Percentiles rank a stretch among this genome's conserved stretches.
phyloP scores from a whole-genome alignment of 768 basidiomycete species.

The Coprinopsis strossmayeri region DNA sequence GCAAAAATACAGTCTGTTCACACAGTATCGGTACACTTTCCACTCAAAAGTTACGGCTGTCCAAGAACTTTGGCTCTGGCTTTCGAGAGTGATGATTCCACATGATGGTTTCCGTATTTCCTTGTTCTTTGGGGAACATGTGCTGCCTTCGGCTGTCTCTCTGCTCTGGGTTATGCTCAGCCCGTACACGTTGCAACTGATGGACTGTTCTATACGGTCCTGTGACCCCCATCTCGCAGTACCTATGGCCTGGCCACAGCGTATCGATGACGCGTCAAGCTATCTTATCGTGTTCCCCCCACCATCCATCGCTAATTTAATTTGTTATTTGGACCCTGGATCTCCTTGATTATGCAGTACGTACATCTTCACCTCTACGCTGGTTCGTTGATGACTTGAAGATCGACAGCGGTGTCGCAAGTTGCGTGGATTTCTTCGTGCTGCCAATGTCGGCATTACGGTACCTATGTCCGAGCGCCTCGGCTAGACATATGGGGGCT shows the following conservation, averaged over 20 bases:
- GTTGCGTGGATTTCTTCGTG: not conserved
- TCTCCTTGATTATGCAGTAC: too few relatives aligned
- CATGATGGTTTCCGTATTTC: not conserved
- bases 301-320: not conserved
- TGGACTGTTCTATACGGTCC: not conserved
- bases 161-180: not conserved
- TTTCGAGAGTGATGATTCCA: not conserved
- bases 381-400: too few relatives aligned
- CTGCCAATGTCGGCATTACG: not conserved
- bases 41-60: not conserved
- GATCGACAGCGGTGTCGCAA: too few relatives aligned
- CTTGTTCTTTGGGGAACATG: not conserved
- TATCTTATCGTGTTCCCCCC: not conserved
- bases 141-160: not conserved
- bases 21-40: not conserved
- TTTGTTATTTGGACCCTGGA: not conserved
- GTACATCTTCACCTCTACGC: too few relatives aligned
- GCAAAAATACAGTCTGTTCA: too few relatives aligned
- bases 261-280: not conserved
- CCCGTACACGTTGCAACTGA: slow-evolving; percentile 4
- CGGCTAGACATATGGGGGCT: not conserved
- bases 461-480: not conserved
- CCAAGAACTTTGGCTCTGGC: not conserved
- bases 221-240: slow-evolving; percentile 3
- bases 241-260: too few relatives aligned